phyloP scores from a whole-genome alignment of 192 early-diverging fungal species.

The Blastocladiella britannica region DNA sequence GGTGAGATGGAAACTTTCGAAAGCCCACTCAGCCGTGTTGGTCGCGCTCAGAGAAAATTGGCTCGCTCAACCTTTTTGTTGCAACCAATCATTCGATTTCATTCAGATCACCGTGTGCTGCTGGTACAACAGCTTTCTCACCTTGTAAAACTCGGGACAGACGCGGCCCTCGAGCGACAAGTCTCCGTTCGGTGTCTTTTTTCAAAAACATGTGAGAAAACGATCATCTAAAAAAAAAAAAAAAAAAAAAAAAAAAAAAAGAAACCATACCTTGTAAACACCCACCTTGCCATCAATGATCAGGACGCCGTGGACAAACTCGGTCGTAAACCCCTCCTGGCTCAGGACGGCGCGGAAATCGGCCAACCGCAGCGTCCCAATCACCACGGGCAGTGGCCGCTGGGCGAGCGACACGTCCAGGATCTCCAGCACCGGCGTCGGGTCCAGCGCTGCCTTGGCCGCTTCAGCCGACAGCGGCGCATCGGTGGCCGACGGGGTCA shows the following conservation, averaged over 20 bases:
- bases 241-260: background rate
- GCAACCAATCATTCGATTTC: too few species aligned
- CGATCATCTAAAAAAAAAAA: too few species aligned
- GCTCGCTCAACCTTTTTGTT: too few species aligned
- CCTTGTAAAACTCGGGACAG: slow-evolving; percentile 21
- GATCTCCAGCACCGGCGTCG: slow-evolving; percentile 53
- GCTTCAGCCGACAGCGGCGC: background rate
- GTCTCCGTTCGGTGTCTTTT: slow-evolving; percentile 4
- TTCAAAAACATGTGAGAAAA: too few species aligned
- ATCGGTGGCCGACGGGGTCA: too few species aligned
- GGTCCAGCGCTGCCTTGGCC: slow-evolving; percentile 21
- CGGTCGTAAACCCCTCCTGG: slow-evolving; percentile 47
- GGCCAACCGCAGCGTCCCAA: slow-evolving; percentile 70
- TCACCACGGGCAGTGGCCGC: slow-evolving; percentile 41
- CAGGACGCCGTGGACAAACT: slow-evolving; percentile 69
- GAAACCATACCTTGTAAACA: slow-evolving; percentile 27
- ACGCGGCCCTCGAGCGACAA: slow-evolving; percentile 16
- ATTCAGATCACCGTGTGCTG: slow-evolving; percentile 12
- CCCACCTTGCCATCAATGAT: slow-evolving; percentile 62
- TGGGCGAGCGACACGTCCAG: slow-evolving; percentile 17
- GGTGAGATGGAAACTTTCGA: too few species aligned
- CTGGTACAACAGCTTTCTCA: slow-evolving; percentile 22
- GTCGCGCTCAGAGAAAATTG: too few species aligned
- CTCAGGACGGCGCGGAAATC: slow-evolving; percentile 53
- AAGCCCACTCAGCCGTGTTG: too few species aligned